These are phyloP conservation scores for Aegilops longissima DNA, from an alignment of 176 grass and related monocot genomes.

Conservation along the genomic window DNA sequence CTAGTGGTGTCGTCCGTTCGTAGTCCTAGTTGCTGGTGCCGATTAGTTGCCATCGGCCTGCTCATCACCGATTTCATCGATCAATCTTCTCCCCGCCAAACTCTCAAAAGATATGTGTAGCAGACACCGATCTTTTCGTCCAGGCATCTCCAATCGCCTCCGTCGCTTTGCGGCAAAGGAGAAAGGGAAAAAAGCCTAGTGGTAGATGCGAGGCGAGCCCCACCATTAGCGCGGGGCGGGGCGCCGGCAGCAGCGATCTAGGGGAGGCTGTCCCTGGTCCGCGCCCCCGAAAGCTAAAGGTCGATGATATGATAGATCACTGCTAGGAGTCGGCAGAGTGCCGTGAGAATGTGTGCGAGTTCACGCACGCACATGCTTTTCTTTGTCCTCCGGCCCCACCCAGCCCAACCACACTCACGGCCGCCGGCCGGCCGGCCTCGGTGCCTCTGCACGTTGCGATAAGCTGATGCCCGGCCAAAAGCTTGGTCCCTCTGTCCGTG, in stretches of 20 bases:
- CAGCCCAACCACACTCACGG: no score
- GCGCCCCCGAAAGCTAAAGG: slow-evolving; percentile 14
- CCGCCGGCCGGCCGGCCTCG: no score
- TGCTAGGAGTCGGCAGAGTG: background rate
- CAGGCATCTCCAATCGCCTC: background rate
- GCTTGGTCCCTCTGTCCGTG: no score
- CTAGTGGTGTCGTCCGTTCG: background rate
- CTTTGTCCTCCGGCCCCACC: background rate
- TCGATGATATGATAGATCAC: background rate
- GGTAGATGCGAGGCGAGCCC: no score
- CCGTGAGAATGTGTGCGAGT: background rate
- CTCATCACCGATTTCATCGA: no score
- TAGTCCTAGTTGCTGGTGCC: background rate
- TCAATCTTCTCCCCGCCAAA: background rate
- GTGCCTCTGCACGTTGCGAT: no score
- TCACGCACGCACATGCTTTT: slow-evolving; percentile 4
- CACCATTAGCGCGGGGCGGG: background rate
- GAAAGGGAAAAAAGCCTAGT: background rate
- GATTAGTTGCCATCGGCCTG: background rate
- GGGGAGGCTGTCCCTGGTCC: slow-evolving; percentile 34
- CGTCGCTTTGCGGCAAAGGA: background rate
- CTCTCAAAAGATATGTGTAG: background rate
- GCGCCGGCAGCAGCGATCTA: background rate
- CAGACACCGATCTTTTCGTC: no score
- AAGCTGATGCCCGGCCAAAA: background rate